phyloP scores from a whole-genome alignment of 495 filamentous ascomycete genomes.

The Rhizodiscina lignyota region DNA sequence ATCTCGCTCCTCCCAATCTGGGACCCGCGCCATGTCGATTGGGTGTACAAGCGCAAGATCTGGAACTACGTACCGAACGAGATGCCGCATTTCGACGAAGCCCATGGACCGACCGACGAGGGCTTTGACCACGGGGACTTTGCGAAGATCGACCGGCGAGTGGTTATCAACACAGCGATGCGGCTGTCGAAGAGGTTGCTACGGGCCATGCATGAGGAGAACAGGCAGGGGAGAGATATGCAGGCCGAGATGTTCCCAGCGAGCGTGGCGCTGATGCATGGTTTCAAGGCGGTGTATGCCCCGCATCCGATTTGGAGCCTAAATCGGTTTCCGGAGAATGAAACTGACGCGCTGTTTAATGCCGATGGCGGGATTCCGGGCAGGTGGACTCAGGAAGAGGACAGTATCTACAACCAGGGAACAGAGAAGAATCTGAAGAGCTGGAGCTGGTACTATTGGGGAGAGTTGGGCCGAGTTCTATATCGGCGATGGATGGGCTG shows the following conservation, averaged over 20 bases:
- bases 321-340: slow-evolving; percentile 35
- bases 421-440: slow-evolving; percentile 38
- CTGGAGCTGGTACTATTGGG: slow-evolving; percentile 41
- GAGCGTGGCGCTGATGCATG: slow-evolving; percentile 49
- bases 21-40: slow-evolving; percentile 45
- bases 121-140: slow-evolving; percentile 16
- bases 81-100: slow-evolving; percentile 14
- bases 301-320: slow-evolving; percentile 60
- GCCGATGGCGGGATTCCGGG: slow-evolving; percentile 14
- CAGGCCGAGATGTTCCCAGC: slow-evolving; percentile 55
- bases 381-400: slow-evolving; percentile 15
- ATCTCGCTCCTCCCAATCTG: slow-evolving; percentile 57
- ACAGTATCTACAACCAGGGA: slow-evolving; percentile 21
- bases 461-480: slow-evolving; percentile 33
- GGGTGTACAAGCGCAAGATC: slow-evolving; percentile 42
- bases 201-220: slow-evolving; percentile 45
- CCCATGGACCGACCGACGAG: slow-evolving; percentile 12
- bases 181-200: slow-evolving; percentile 46
- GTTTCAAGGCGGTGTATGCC: slow-evolving; percentile 51
- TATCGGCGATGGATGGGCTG: slow-evolving; percentile 47
- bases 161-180: slow-evolving; percentile 48
- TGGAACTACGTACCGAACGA: slow-evolving; percentile 41
- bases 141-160: slow-evolving; percentile 38
- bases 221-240: slow-evolving; percentile 40
- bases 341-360: slow-evolving; percentile 46